These are phyloP conservation scores for Populus pruinosa DNA, from an alignment of 345 rosid species.

Conservation along the genomic window DNA sequence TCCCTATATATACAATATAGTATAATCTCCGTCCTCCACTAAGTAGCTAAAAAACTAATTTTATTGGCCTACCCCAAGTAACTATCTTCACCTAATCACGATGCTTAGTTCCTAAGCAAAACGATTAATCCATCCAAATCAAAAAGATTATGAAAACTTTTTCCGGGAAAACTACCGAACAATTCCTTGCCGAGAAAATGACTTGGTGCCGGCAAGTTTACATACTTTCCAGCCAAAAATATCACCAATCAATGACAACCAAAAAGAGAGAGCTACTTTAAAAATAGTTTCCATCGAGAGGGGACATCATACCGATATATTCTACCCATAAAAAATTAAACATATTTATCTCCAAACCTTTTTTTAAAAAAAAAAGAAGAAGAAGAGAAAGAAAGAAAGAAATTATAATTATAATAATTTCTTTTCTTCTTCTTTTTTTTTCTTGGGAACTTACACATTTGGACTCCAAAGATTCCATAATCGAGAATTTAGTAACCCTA, in stretches of 20 bases:
- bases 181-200: conserved; percentile 6
- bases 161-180: conserved; percentile 2
- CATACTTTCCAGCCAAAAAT: neutral
- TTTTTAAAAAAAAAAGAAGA: neutral
- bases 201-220: neutral
- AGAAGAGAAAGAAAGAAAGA: too few species aligned
- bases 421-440: neutral
- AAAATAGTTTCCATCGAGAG: neutral
- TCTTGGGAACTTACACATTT: conserved; percentile 41
- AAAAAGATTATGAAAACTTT: neutral
- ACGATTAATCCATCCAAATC: neutral
- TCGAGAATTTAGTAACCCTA: conserved; percentile 79
- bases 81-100: conserved; percentile 22
- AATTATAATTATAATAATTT: neutral
- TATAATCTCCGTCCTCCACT: conserved; percentile 4
- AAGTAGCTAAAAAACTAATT: neutral
- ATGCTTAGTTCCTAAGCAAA: conserved; percentile 21
- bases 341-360: neutral
- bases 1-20: neutral
- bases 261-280: neutral
- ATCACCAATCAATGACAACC: neutral
- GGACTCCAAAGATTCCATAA: conserved; percentile 94
- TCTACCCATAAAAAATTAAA: neutral
- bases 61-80: conserved; percentile 14
- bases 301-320: neutral